Evolutionary conservation across 1,139 yeast species (phyloP).

Genomic region (Hanseniaspora uvarum): DNA sequence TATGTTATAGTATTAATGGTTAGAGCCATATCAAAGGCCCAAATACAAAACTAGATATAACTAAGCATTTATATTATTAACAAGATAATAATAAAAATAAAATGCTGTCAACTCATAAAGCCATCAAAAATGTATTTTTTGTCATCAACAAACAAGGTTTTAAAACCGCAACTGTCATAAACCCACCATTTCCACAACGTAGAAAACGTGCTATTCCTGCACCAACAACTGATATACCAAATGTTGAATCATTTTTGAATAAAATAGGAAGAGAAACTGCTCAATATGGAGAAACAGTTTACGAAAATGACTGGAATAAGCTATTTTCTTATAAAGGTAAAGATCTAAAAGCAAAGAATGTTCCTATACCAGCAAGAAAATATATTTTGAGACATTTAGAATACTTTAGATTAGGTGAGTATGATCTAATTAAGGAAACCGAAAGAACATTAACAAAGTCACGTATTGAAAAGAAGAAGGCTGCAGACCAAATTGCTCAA

Average conservation of each 20-base stretch:
- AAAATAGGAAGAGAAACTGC: slow-evolving; percentile 65
- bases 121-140: background rate
- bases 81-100: too few species aligned
- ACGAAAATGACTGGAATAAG: slow-evolving; percentile 63
- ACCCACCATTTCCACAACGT: slow-evolving; percentile 21
- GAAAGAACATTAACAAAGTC: slow-evolving; percentile 24
- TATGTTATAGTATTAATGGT: too few species aligned
- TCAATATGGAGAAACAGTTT: slow-evolving; percentile 53
- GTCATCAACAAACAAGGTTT: slow-evolving; percentile 6
- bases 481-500: slow-evolving; percentile 33
- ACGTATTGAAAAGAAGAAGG: slow-evolving; percentile 39
- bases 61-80: too few species aligned
- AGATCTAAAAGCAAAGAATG: slow-evolving; percentile 66
- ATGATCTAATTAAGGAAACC: slow-evolving; percentile 1
- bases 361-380: slow-evolving; percentile 62
- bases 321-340: slow-evolving; percentile 49
- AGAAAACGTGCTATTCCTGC: slow-evolving; percentile 30
- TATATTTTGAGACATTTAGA: slow-evolving; percentile 41
- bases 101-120: background rate
- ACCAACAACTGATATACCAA: slow-evolving; percentile 51
- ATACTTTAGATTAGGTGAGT: slow-evolving; percentile 26
- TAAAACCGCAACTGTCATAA: slow-evolving; percentile 9
- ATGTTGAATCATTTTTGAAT: slow-evolving; percentile 57
- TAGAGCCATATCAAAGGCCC: too few species aligned
- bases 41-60: too few species aligned